phyloP scores from a whole-genome alignment of 257 asterid species.

The Solanum neorickii region DNA sequence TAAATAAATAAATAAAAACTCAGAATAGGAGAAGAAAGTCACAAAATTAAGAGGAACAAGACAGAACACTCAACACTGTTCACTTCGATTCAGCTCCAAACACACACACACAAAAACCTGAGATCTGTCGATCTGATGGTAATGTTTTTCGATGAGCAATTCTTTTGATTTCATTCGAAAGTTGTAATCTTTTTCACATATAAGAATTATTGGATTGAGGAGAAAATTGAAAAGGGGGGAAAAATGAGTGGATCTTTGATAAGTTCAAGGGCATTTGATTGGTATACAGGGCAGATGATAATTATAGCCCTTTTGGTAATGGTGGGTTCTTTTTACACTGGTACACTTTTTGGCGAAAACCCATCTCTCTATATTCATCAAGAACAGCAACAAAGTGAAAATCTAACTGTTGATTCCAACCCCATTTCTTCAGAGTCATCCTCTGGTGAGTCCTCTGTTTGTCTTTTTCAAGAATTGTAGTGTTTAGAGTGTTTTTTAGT shows the following conservation, averaged over 20 bases:
- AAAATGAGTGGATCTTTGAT: constrained; percentile 6
- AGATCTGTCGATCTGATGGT: neutral
- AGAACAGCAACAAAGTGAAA: constrained; percentile 20
- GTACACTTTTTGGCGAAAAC: constrained; percentile 55
- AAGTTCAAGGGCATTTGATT: constrained; percentile 59
- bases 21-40: neutral
- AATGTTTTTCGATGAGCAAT: neutral
- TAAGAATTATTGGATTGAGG: neutral
- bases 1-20: neutral
- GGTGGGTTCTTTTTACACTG: constrained; percentile 76
- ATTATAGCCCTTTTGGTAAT: constrained; percentile 50
- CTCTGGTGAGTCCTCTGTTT: constrained; percentile 21
- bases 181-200: neutral
- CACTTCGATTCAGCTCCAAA: neutral
- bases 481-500: neutral
- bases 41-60: neutral
- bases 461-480: neutral
- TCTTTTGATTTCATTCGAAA: neutral
- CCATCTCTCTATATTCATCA: constrained; percentile 17
- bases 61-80: neutral
- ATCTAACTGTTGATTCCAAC: constrained; percentile 6
- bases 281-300: constrained; percentile 62
- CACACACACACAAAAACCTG: neutral
- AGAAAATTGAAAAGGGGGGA: neutral
- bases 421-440: constrained; percentile 10